Percentiles rank a stretch among this genome's conserved stretches.
phyloP scores from a whole-genome alignment of 2,329 filamentous ascomycete genomes.

The Colletotrichum sp. region DNA sequence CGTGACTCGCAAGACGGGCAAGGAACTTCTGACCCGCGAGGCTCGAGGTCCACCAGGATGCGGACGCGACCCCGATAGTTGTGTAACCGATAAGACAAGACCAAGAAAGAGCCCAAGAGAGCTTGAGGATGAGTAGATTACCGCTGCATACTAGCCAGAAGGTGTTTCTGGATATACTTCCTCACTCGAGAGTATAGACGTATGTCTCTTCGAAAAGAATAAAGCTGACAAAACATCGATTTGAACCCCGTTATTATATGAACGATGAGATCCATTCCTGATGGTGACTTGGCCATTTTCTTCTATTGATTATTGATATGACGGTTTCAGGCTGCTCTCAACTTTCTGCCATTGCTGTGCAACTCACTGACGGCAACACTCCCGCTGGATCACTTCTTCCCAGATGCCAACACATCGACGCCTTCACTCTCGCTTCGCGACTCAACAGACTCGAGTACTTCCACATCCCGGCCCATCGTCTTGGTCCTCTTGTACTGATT shows the following conservation, averaged over 20 bases:
- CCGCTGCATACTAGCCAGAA: rapidly evolving
- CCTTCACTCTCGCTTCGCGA: neutral
- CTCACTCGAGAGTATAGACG: neutral
- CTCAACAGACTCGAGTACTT: neutral
- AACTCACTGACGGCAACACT: neutral
- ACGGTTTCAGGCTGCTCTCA: neutral
- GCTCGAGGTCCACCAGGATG: neutral
- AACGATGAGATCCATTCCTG: neutral
- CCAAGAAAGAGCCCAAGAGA: neutral
- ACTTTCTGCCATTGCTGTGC: neutral
- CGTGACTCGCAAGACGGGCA: neutral
- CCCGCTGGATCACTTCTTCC: neutral
- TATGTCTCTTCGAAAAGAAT: neutral
- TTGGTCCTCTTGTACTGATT: neutral
- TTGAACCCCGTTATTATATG: neutral
- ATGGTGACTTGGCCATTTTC: no score
- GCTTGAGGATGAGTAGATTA: neutral
- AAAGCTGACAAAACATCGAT: neutral
- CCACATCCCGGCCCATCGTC: neutral
- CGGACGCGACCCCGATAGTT: neutral
- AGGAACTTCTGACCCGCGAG: neutral
- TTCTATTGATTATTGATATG: rapidly evolving
- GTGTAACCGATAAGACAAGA: neutral
- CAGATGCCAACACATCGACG: neutral
- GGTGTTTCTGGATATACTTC: neutral